Evolutionary conservation across 2,329 filamentous ascomycete species (phyloP).

Genomic region (Fusarium aywerte): DNA sequence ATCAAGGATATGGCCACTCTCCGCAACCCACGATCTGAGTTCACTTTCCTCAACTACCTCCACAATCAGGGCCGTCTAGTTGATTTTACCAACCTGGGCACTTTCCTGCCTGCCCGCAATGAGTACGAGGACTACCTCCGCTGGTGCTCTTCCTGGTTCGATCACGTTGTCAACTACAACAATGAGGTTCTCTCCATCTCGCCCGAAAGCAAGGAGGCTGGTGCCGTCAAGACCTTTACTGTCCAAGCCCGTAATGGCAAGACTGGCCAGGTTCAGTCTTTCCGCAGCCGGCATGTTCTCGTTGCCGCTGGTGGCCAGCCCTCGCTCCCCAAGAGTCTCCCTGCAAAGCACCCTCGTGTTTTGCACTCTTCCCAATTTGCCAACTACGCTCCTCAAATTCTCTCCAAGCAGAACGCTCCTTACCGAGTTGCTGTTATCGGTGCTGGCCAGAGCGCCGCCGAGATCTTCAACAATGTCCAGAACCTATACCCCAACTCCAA

Average conservation of each 20-base stretch:
- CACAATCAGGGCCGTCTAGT: slow-evolving; percentile 83
- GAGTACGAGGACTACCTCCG: slow-evolving; percentile 97
- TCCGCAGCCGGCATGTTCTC: slow-evolving; percentile 72
- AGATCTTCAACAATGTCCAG: slow-evolving; percentile 93
- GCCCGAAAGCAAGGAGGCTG: slow-evolving; percentile 63
- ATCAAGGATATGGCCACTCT: slow-evolving; percentile 94
- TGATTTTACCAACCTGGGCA: slow-evolving; percentile 89
- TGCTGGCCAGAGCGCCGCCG: slow-evolving; percentile 90
- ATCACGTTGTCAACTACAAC: slow-evolving; percentile 76
- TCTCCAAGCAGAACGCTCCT: slow-evolving; percentile 64
- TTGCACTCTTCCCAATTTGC: slow-evolving; percentile 92
- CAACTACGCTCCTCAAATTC: slow-evolving; percentile 68
- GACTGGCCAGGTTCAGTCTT: slow-evolving; percentile 64
- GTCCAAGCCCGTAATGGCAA: slow-evolving; percentile 72
- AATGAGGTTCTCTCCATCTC: slow-evolving; percentile 80
- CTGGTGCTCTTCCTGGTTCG: slow-evolving; percentile 89
- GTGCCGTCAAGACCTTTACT: slow-evolving; percentile 71
- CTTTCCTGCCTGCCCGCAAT: slow-evolving; percentile 84
- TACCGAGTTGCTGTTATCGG: slow-evolving; percentile 88
- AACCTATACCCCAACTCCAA: slow-evolving; percentile 82
- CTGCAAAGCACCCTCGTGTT: slow-evolving; percentile 75
- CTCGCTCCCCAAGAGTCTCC: slow-evolving; percentile 76
- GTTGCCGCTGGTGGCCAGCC: slow-evolving; percentile 70
- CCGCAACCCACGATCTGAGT: slow-evolving; percentile 86
- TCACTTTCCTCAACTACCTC: slow-evolving; percentile 96